phyloP scores from a whole-genome alignment of 208 protist species.

The Strigomonas culicis region DNA sequence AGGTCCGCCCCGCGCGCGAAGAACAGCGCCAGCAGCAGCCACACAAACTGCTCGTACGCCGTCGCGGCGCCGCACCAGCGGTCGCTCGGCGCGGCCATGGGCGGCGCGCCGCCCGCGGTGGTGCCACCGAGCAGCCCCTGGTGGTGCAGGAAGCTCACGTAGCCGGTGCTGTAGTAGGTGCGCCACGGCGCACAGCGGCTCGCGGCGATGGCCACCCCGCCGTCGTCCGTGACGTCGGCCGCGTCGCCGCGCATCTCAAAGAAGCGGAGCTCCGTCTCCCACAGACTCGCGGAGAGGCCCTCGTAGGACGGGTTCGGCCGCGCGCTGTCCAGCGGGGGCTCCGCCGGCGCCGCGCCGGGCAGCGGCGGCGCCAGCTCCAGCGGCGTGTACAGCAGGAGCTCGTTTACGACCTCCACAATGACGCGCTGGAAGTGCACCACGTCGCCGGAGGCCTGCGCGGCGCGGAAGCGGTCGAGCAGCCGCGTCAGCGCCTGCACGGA shows the following conservation, averaged over 20 bases:
- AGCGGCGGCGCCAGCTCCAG: conserved; percentile 5
- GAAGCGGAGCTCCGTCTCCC: conserved; percentile 7
- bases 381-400: conserved; percentile 41
- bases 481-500: conserved; percentile 21
- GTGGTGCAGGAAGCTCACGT: neutral
- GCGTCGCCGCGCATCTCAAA: neutral
- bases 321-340: neutral
- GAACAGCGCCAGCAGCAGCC: conserved; percentile 30
- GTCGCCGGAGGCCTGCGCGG: conserved; percentile 25
- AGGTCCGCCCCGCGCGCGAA: conserved; percentile 34
- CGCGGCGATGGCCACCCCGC: conserved; percentile 1
- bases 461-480: conserved; percentile 24
- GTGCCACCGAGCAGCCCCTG: neutral
- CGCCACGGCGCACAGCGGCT: neutral
- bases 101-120: neutral
- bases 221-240: neutral
- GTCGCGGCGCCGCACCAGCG: conserved; percentile 11
- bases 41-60: conserved; percentile 40
- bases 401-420: conserved; percentile 32
- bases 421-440: conserved; percentile 29
- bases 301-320: neutral
- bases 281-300: neutral
- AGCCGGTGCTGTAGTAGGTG: neutral
- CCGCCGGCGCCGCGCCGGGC: neutral
- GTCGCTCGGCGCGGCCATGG: neutral